These are phyloP conservation scores for Monosporascus ibericus DNA, from an alignment of 2,329 filamentous ascomycete genomes.

Conservation along the genomic window DNA sequence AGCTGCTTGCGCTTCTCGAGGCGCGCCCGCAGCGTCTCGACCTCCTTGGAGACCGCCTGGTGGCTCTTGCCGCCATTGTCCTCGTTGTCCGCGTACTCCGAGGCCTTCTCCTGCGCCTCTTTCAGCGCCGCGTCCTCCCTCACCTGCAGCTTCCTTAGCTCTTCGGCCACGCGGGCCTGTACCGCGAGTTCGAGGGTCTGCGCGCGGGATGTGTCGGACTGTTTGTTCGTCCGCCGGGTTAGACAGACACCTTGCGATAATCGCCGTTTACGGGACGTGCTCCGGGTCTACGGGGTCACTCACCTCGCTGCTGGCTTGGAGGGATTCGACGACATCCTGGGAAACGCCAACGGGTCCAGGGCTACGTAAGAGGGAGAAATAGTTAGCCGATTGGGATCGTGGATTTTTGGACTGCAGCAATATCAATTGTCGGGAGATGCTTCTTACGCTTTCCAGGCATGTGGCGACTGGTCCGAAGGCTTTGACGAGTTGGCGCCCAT, in stretches of 20 bases:
- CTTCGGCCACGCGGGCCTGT: constrained; percentile 77
- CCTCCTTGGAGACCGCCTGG: constrained; percentile 51
- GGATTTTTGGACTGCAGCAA: too few relatives aligned
- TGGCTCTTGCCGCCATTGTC: constrained; percentile 29
- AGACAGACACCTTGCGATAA: neutral
- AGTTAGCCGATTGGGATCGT: too few relatives aligned
- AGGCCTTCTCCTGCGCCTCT: constrained; percentile 56
- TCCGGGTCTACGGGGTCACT: constrained; percentile 11
- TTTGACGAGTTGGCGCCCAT: constrained; percentile 56
- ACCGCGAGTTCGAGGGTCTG: constrained; percentile 81
- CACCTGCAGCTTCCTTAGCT: constrained; percentile 74
- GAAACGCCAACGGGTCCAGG: constrained; percentile 56
- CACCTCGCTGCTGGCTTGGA: constrained; percentile 85
- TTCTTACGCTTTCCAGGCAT: constrained; percentile 52
- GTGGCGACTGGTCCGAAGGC: constrained; percentile 34
- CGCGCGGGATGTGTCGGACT: constrained; percentile 86
- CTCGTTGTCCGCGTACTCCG: constrained; percentile 22
- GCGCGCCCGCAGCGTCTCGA: constrained; percentile 51
- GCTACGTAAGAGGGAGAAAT: constrained; percentile 24
- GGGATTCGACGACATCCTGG: constrained; percentile 71
- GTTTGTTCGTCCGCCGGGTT: constrained; percentile 7
- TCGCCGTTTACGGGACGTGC: neutral
- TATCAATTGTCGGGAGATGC: neutral
- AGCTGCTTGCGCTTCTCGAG: constrained; percentile 59
- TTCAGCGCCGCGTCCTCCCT: constrained; percentile 64